Percentiles rank a stretch among this genome's conserved stretches.
Conservation (phyloP, 106 monocot species). For the Alisma plantagoaquatica region DNA sequence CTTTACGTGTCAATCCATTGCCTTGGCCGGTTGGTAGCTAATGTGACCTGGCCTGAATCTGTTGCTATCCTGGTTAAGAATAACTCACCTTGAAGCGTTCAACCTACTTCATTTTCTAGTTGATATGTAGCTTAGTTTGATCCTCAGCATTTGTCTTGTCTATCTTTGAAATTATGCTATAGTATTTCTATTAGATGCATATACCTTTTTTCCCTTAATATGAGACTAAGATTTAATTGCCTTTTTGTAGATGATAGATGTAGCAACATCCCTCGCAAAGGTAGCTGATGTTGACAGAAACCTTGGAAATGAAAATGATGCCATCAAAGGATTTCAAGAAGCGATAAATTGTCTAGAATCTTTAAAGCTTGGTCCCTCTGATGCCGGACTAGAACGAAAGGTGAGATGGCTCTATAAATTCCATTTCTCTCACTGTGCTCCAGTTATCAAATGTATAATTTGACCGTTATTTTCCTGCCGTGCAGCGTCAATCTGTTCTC, state of each 20-base stretch:
- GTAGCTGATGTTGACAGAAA: constrained; percentile 83
- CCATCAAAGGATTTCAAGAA: constrained; percentile 65
- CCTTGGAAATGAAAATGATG: constrained; percentile 53
- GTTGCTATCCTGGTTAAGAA: too few species aligned
- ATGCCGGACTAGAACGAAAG: constrained; percentile 53
- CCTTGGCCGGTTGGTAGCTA: too few species aligned
- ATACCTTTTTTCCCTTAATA: too few species aligned
- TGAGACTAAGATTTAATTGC: too few species aligned
- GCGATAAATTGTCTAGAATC: constrained; percentile 72
- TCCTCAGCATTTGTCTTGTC: too few species aligned
- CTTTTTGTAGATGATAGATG: constrained; percentile 77
- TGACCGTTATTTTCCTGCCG: neutral
- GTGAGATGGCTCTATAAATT: constrained; percentile 14
- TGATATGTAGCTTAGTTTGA: too few species aligned
- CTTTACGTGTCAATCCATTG: too few species aligned
- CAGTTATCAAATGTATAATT: neutral
- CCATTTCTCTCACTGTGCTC: neutral
- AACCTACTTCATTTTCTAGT: too few species aligned
- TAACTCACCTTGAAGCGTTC: too few species aligned
- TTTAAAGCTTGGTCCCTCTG: constrained; percentile 54
- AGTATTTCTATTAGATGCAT: too few species aligned
- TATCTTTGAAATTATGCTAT: too few species aligned
- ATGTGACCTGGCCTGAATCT: too few species aligned
- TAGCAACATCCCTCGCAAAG: constrained; percentile 91
- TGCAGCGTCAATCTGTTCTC: constrained; percentile 66